A percentile compares a stretch with the other conserved stretches of the same genome.
Evolutionary conservation across 2,329 filamentous ascomycete genomes (phyloP).

Genomic region (Sporothrix pallida): DNA sequence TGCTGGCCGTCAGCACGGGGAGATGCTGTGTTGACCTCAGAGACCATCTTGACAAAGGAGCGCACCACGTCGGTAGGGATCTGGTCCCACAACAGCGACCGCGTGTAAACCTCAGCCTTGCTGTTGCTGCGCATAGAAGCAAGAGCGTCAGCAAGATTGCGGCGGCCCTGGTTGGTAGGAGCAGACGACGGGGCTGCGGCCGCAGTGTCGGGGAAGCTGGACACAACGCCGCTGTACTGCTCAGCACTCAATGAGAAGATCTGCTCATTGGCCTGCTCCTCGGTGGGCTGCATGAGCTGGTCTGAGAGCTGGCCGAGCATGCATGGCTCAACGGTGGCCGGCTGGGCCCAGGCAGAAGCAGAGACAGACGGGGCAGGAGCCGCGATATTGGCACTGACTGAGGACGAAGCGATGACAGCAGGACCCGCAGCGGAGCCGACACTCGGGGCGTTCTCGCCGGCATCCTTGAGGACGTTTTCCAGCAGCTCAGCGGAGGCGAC

Average conservation of each 20-base stretch:
- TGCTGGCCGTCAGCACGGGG: constrained; percentile 29
- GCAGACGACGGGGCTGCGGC: constrained; percentile 51
- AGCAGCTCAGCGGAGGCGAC: constrained; percentile 78
- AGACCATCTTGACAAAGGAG: constrained; percentile 90
- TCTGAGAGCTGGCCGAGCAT: constrained; percentile 71
- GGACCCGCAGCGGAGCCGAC: neutral
- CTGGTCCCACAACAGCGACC: constrained; percentile 91
- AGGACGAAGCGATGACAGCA: constrained; percentile 20
- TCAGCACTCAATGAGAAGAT: constrained; percentile 83
- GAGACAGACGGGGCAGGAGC: neutral
- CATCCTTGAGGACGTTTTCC: constrained; percentile 81
- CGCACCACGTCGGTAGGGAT: constrained; percentile 90
- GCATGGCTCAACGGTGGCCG: constrained; percentile 58
- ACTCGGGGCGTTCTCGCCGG: constrained; percentile 57
- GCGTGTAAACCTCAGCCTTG: constrained; percentile 89
- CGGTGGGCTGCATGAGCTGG: constrained; percentile 73
- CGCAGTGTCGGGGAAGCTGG: constrained; percentile 47
- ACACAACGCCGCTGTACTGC: constrained; percentile 85
- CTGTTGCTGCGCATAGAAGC: constrained; percentile 75
- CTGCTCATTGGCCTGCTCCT: constrained; percentile 86
- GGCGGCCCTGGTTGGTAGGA: constrained; percentile 67
- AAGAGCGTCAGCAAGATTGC: constrained; percentile 80
- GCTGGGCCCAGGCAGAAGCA: constrained; percentile 10
- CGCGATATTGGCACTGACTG: constrained; percentile 8
- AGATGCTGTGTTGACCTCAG: constrained; percentile 64